These are phyloP conservation scores for Kazachstania sp. DNA, from an alignment of 1,139 yeast species.

Conservation along the genomic window DNA sequence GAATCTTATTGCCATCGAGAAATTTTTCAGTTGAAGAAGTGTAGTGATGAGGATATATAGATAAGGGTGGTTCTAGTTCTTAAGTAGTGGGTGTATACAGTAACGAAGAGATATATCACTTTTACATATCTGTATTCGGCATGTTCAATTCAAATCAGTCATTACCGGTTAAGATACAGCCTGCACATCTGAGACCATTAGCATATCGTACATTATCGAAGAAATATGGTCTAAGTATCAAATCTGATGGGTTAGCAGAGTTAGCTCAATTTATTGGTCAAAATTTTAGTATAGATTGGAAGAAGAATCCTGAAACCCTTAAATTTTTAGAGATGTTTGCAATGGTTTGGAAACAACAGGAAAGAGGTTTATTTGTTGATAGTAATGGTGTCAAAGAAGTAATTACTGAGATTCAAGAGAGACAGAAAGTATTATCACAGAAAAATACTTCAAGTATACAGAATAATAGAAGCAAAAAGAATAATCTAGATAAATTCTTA, in stretches of 20 bases:
- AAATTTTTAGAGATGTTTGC: constrained; percentile 73
- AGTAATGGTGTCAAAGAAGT: constrained; percentile 60
- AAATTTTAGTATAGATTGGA: constrained; percentile 82
- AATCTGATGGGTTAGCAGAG: constrained; percentile 69
- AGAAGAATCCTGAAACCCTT: constrained; percentile 51
- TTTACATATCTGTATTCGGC: too few relatives aligned
- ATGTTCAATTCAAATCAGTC: constrained; percentile 26
- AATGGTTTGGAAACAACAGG: constrained; percentile 77
- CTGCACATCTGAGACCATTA: constrained; percentile 77
- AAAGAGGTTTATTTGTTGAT: constrained; percentile 76
- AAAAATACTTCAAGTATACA: not conserved
- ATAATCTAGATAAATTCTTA: constrained; percentile 6
- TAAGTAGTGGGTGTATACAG: too few relatives aligned
- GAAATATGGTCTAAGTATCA: constrained; percentile 84
- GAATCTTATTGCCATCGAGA: not conserved
- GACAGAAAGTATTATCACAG: constrained; percentile 14
- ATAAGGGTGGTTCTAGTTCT: too few relatives aligned
- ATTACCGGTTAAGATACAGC: constrained; percentile 67
- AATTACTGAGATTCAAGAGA: constrained; percentile 44
- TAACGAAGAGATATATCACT: too few relatives aligned
- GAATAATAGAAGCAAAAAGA: not conserved
- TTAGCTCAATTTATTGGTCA: constrained; percentile 68
- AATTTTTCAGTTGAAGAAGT: too few relatives aligned
- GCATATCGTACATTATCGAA: constrained; percentile 86
- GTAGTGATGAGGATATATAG: too few relatives aligned